phyloP scores from a whole-genome alignment of 345 rosid genomes.

The Arabidopsis arenosa region DNA sequence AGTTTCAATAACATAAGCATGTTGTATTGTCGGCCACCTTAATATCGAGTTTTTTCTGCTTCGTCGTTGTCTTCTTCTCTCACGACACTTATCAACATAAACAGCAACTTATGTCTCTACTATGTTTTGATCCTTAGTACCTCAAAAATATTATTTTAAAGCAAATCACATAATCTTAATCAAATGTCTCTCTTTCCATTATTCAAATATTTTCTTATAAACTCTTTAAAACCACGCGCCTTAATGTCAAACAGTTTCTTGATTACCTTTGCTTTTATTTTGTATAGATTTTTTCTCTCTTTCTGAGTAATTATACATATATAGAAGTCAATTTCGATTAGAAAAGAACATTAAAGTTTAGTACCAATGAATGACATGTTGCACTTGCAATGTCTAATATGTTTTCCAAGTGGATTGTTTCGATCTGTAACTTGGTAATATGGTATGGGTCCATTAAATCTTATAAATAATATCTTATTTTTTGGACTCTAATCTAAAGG shows the following conservation, averaged over 20 bases:
- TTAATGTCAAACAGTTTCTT: constrained; percentile 24
- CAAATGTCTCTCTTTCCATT: neutral
- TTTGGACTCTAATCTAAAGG: constrained; percentile 40
- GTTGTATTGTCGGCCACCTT: constrained; percentile 53
- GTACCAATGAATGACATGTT: constrained; percentile 40
- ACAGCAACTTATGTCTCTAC: constrained; percentile 39
- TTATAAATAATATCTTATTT: constrained; percentile 40
- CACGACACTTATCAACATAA: constrained; percentile 43
- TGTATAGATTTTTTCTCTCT: constrained; percentile 6
- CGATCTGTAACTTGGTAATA: constrained; percentile 43
- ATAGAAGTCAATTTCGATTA: constrained; percentile 29
- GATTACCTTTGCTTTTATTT: neutral
- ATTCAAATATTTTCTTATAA: neutral
- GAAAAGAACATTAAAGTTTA: constrained; percentile 37
- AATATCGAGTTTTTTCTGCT: constrained; percentile 32
- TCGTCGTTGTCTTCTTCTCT: constrained; percentile 45
- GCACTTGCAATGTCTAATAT: constrained; percentile 38
- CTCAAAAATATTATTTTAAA: neutral
- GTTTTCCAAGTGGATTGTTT: constrained; percentile 38
- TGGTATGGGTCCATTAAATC: constrained; percentile 47
- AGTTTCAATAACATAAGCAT: constrained; percentile 47
- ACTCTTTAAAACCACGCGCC: constrained; percentile 23
- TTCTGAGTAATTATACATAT: constrained; percentile 22
- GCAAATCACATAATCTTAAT: neutral
- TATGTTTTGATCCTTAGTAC: constrained; percentile 42